Evolutionary conservation across 345 rosid genomes (phyloP).

Genomic region (Passiflora organensis): DNA sequence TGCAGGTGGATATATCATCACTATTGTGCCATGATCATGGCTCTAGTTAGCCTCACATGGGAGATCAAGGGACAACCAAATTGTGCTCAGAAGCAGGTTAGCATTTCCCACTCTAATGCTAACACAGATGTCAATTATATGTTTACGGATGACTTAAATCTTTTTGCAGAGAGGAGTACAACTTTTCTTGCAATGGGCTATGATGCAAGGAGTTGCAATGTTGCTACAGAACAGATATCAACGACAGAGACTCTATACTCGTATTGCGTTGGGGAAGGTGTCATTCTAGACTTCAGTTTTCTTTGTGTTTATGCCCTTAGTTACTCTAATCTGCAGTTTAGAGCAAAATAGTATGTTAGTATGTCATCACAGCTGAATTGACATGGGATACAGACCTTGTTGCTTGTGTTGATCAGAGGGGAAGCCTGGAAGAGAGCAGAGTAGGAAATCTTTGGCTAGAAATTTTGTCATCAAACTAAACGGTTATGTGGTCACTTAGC

Average conservation of each 20-base stretch:
- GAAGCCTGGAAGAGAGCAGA: too few relatives aligned
- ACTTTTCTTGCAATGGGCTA: slow-evolving; percentile 98
- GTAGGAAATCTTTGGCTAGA: too few relatives aligned
- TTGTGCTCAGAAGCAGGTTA: slow-evolving; percentile 92
- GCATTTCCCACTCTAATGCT: slow-evolving; percentile 11
- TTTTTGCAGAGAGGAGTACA: slow-evolving; percentile 85
- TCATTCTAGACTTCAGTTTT: neutral
- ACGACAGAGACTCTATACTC: slow-evolving; percentile 98
- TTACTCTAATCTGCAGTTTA: too few relatives aligned
- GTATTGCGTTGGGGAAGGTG: slow-evolving; percentile 97
- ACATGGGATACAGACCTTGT: too few relatives aligned
- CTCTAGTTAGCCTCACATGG: slow-evolving; percentile 98
- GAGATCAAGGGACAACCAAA: slow-evolving; percentile 96
- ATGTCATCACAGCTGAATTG: too few relatives aligned
- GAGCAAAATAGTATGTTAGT: too few relatives aligned
- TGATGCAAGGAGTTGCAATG: slow-evolving; percentile 99
- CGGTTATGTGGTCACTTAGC: too few relatives aligned
- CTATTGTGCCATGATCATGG: slow-evolving; percentile 92
- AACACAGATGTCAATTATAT: slow-evolving; percentile 7
- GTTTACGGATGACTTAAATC: slow-evolving; percentile 12
- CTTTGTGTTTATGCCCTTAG: too few relatives aligned
- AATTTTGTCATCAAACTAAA: too few relatives aligned
- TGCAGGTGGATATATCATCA: slow-evolving; percentile 99
- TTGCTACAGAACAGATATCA: slow-evolving; percentile 97
- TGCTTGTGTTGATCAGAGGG: too few relatives aligned